Conservation (phyloP, 305 asterid species). For the Euphrasia arctica region DNA sequence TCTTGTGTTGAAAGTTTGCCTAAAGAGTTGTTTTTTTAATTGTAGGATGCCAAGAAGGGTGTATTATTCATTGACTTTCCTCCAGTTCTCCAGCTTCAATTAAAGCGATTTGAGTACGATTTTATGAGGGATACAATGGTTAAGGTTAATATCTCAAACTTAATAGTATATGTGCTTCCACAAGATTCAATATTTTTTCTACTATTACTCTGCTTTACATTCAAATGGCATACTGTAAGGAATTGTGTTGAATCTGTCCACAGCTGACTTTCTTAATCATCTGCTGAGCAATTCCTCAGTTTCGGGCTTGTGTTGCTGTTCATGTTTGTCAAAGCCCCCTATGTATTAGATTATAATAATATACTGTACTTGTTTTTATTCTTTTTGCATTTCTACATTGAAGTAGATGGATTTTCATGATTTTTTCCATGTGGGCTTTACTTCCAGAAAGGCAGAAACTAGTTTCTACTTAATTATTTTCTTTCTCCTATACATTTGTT, state of each 20-base stretch:
- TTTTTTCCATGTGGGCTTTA: constrained; percentile 1
- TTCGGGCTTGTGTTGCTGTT: constrained; percentile 21
- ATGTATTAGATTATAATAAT: constrained; percentile 14
- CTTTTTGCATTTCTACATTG: background rate
- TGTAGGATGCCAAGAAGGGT: constrained; percentile 68
- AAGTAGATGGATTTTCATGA: constrained; percentile 13
- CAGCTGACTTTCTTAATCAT: background rate
- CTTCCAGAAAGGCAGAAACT: constrained; percentile 13
- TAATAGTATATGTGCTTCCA: background rate
- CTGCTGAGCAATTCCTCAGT: background rate
- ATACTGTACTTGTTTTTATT: background rate
- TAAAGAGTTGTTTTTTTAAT: constrained; percentile 24
- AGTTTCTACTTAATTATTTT: constrained; percentile 6
- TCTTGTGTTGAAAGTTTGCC: constrained; percentile 19
- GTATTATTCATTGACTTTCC: constrained; percentile 63
- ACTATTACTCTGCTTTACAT: background rate
- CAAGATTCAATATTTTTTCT: background rate
- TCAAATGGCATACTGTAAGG: background rate
- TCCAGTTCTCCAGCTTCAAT: constrained; percentile 67
- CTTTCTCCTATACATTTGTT: constrained; percentile 12
- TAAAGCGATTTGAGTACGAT: constrained; percentile 61
- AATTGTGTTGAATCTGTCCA: constrained; percentile 1
- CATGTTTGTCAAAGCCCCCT: constrained; percentile 21
- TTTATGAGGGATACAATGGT: constrained; percentile 58
- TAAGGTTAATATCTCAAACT: constrained; percentile 37